A percentile compares a stretch with the other conserved stretches of the same genome.
Conservation (phyloP, 371 early-diverging fungal genomes). For the Batrachochytrium dendrobatidis region DNA sequence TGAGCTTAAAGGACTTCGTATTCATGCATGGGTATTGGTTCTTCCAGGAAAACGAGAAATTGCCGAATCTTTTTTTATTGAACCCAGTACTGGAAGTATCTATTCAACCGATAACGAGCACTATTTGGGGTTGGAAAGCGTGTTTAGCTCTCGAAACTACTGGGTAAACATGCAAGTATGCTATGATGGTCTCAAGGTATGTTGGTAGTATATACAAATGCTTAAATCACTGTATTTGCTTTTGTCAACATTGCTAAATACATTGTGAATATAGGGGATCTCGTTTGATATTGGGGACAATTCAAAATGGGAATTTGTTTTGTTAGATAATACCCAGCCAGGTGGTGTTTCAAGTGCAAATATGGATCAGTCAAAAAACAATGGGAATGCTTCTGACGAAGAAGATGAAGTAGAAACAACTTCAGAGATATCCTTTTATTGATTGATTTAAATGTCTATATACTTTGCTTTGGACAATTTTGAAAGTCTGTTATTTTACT, state of each 20-base stretch:
- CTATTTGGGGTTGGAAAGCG: constrained; percentile 49
- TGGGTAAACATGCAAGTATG: constrained; percentile 58
- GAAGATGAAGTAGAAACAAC: constrained; percentile 28
- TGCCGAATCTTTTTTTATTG: constrained; percentile 49
- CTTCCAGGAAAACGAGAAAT: constrained; percentile 47
- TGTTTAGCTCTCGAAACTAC: constrained; percentile 43
- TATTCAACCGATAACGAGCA: constrained; percentile 36
- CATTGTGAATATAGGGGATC: constrained; percentile 45
- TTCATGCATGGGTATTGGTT: constrained; percentile 50
- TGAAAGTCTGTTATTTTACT: neutral
- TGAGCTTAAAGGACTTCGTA: constrained; percentile 41
- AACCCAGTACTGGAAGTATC: constrained; percentile 42
- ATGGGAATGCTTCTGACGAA: constrained; percentile 44
- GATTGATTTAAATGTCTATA: neutral
- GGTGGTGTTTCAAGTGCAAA: constrained; percentile 12
- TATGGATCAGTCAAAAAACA: constrained; percentile 12
- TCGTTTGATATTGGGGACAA: constrained; percentile 51
- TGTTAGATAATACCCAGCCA: constrained; percentile 43
- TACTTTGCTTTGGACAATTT: neutral
- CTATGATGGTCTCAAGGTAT: constrained; percentile 43
- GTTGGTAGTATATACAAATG: neutral
- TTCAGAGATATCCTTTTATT: constrained; percentile 10
- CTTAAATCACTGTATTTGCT: neutral
- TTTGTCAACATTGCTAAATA: too few species aligned
- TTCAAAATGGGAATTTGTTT: constrained; percentile 50